These are phyloP conservation scores for Camellia granthamiana DNA, from an alignment of 148 eudicot species.

Conservation along the genomic window DNA sequence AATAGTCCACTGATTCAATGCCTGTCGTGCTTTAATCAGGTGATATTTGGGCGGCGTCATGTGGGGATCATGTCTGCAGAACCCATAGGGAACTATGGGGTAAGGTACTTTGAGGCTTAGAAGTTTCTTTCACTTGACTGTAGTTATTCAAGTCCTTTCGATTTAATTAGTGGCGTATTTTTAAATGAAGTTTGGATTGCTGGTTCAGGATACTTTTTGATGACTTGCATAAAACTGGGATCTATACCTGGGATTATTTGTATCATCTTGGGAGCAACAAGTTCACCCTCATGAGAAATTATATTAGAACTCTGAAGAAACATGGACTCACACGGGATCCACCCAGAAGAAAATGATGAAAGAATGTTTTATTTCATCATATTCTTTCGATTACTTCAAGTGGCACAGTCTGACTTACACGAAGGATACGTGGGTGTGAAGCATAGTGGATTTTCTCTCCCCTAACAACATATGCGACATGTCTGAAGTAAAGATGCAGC, in stretches of 20 bases:
- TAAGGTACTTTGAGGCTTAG: slow-evolving; percentile 50
- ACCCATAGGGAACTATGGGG: slow-evolving; percentile 97
- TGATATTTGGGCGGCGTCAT: slow-evolving; percentile 79
- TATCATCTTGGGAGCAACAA: slow-evolving; percentile 88
- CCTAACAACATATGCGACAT: too few species aligned
- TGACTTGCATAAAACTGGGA: slow-evolving; percentile 62
- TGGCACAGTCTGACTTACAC: not conserved
- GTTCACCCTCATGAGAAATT: slow-evolving; percentile 76
- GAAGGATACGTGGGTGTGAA: too few species aligned
- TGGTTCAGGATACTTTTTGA: slow-evolving; percentile 72
- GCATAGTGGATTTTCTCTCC: too few species aligned
- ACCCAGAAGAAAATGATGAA: slow-evolving; percentile 43
- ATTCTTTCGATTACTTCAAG: not conserved
- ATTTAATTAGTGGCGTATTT: not conserved
- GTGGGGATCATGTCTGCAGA: slow-evolving; percentile 98
- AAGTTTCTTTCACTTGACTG: not conserved
- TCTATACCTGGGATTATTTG: slow-evolving; percentile 83
- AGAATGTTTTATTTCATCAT: not conserved
- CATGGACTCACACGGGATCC: slow-evolving; percentile 86
- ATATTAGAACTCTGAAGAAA: slow-evolving; percentile 64
- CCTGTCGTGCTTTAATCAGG: slow-evolving; percentile 36
- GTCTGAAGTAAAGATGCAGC: too few species aligned
- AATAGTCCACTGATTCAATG: not conserved
- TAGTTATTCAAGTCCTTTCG: not conserved
- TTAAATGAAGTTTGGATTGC: not conserved